phyloP scores from a whole-genome alignment of 805 yeast species.

The Candida stauntonica region DNA sequence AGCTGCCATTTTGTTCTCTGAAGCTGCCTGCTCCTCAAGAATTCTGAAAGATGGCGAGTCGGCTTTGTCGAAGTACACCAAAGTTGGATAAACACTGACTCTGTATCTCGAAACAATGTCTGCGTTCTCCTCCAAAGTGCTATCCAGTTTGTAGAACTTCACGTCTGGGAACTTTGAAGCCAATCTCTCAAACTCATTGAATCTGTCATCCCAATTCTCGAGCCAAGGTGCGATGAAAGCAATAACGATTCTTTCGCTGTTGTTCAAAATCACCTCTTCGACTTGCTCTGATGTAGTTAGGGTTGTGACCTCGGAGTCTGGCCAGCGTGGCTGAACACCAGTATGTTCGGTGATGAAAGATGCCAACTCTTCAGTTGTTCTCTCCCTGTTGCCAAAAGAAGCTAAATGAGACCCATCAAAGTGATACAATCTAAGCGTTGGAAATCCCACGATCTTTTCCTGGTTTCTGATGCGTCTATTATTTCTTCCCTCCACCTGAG shows the following conservation, averaged over 20 bases:
- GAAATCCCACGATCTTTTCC: conserved; percentile 42
- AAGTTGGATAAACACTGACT: conserved; percentile 30
- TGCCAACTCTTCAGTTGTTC: conserved; percentile 31
- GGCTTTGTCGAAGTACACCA: conserved; percentile 24
- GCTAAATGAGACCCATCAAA: conserved; percentile 37
- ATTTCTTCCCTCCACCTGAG: conserved; percentile 32
- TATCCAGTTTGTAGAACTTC: conserved; percentile 33
- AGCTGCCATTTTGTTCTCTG: conserved; percentile 26
- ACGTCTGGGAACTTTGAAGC: conserved; percentile 24
- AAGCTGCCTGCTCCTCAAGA: conserved; percentile 18
- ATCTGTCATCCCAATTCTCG: conserved; percentile 30
- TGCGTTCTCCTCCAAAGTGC: conserved; percentile 25
- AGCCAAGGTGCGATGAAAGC: conserved; percentile 36
- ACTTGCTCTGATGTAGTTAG: conserved; percentile 16
- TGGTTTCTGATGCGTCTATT: conserved; percentile 34
- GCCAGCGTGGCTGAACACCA: conserved; percentile 32
- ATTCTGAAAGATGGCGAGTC: conserved; percentile 13
- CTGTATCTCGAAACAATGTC: conserved; percentile 26
- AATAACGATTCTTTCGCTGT: conserved; percentile 16
- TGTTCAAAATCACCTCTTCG: conserved; percentile 5
- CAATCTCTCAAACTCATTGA: conserved; percentile 30
- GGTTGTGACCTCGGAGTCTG: conserved; percentile 18
- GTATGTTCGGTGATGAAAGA: conserved; percentile 30
- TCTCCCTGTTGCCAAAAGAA: conserved; percentile 31
- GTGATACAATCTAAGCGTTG: conserved; percentile 44